phyloP scores from a whole-genome alignment of 345 rosid genomes.

The Lenwebbia sp. region DNA sequence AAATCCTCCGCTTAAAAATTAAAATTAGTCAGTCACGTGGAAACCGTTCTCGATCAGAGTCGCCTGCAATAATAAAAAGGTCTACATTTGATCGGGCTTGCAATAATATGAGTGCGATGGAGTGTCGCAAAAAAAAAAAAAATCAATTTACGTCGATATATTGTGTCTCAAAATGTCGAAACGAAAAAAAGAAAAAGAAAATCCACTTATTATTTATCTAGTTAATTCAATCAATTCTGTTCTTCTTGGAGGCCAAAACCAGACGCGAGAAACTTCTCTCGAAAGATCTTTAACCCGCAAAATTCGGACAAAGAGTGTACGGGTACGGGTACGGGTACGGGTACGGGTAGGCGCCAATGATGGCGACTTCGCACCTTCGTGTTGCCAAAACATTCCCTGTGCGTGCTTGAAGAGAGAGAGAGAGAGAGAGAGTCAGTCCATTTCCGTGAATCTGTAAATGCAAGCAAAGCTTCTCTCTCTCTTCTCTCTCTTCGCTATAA shows the following conservation, averaged over 20 bases:
- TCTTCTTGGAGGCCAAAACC: too few relatives aligned
- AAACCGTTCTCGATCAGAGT: accelerated
- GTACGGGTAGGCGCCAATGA: neutral
- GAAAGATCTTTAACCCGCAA: neutral
- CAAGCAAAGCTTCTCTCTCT: conserved; percentile 15
- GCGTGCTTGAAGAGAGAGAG: neutral
- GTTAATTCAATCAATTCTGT: too few relatives aligned
- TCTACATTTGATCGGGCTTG: too few relatives aligned
- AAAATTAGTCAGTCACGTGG: neutral
- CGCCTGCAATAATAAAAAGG: too few relatives aligned
- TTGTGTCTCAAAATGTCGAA: too few relatives aligned
- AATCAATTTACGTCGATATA: too few relatives aligned
- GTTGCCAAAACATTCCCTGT: neutral
- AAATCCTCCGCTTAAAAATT: neutral
- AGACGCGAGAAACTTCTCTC: neutral
- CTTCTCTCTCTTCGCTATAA: neutral
- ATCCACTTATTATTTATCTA: too few relatives aligned
- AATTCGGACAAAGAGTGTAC: neutral
- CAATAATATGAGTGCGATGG: too few relatives aligned
- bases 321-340: too few relatives aligned
- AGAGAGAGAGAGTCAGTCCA: neutral
- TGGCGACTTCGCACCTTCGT: conserved; percentile 26
- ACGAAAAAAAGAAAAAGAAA: too few relatives aligned
- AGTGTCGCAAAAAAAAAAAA: too few relatives aligned
- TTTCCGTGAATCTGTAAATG: conserved; percentile 22